Conservation (phyloP, 768 basidiomycete genomes). For the Infundibulicybe gibba region DNA sequence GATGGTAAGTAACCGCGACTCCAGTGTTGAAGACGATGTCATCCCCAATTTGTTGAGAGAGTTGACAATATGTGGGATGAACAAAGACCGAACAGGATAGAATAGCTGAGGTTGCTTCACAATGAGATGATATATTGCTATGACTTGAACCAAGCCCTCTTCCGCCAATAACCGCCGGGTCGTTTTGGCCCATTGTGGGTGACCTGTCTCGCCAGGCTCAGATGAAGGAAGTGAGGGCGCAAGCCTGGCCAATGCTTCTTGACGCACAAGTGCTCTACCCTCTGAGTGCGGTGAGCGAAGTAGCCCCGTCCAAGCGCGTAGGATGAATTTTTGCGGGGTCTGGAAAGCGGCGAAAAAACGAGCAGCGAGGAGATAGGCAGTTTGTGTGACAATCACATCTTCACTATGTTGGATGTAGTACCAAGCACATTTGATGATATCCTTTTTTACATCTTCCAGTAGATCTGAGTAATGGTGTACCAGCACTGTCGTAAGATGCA, state of each 20-base stretch:
- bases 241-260: slow-evolving; percentile 81
- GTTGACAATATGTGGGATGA: slow-evolving; percentile 91
- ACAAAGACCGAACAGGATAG: slow-evolving; percentile 88
- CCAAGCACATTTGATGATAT: slow-evolving; percentile 94
- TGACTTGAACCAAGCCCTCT: slow-evolving; percentile 70
- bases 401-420: slow-evolving; percentile 73
- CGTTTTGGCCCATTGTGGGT: slow-evolving; percentile 80
- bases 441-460: slow-evolving; percentile 82
- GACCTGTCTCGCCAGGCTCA: slow-evolving; percentile 53
- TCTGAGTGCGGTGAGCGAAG: slow-evolving; percentile 70
- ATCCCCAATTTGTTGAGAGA: slow-evolving; percentile 88
- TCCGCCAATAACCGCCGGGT: slow-evolving; percentile 85
- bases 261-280: slow-evolving; percentile 75
- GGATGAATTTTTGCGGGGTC: slow-evolving; percentile 86
- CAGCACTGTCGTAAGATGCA: slow-evolving; percentile 85
- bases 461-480: slow-evolving; percentile 81
- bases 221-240: slow-evolving; percentile 75
- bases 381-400: slow-evolving; percentile 90
- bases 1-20: slow-evolving; percentile 83
- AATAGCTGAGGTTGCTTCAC: slow-evolving; percentile 89
- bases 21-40: slow-evolving; percentile 61
- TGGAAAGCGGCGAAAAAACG: slow-evolving; percentile 89
- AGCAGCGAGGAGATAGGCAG: slow-evolving; percentile 85
- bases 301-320: slow-evolving; percentile 88
- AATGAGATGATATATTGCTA: slow-evolving; percentile 89